These are phyloP conservation scores for Tremellales sp. DNA, from an alignment of 1,284 basidiomycete genomes.

Conservation along the genomic window DNA sequence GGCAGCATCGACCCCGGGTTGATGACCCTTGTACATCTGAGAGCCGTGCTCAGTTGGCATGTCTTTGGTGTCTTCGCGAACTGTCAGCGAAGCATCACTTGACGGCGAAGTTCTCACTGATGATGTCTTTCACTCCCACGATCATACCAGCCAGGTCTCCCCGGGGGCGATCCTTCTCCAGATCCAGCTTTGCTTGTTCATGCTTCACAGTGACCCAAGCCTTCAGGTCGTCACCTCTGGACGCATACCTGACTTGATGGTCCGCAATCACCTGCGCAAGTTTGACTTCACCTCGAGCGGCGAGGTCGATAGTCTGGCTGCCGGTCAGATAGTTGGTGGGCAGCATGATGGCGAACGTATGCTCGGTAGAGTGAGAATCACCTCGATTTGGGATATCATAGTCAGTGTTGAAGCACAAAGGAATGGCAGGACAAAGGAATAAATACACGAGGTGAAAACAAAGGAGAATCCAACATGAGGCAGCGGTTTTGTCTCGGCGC, in stretches of 20 bases:
- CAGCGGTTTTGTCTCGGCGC: too few relatives aligned
- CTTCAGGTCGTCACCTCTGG: constrained; percentile 20
- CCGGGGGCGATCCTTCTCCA: constrained; percentile 28
- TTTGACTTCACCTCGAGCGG: constrained; percentile 11
- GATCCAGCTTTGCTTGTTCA: constrained; percentile 13
- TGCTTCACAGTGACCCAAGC: constrained; percentile 27
- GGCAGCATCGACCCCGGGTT: constrained; percentile 20
- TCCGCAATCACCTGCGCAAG: constrained; percentile 18
- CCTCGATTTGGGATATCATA: too few relatives aligned
- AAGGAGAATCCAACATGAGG: too few relatives aligned
- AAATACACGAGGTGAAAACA: too few relatives aligned
- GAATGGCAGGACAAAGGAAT: too few relatives aligned
- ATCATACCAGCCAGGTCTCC: constrained; percentile 30
- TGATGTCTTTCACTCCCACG: constrained; percentile 37
- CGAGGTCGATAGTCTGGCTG: constrained; percentile 14
- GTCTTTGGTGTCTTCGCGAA: constrained; percentile 8
- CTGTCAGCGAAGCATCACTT: neutral
- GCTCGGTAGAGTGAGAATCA: too few relatives aligned
- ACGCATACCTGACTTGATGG: constrained; percentile 21
- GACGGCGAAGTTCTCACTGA: constrained; percentile 11
- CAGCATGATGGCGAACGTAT: constrained; percentile 2
- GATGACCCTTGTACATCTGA: constrained; percentile 21
- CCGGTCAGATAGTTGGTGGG: constrained; percentile 22
- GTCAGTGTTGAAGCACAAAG: too few relatives aligned
- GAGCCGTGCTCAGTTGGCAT: constrained; percentile 33